A percentile compares a stretch with the other conserved stretches of the same genome.
These are phyloP conservation scores for Neurospora sp. DNA, from an alignment of 2,329 filamentous ascomycete species.

Conservation along the genomic window DNA sequence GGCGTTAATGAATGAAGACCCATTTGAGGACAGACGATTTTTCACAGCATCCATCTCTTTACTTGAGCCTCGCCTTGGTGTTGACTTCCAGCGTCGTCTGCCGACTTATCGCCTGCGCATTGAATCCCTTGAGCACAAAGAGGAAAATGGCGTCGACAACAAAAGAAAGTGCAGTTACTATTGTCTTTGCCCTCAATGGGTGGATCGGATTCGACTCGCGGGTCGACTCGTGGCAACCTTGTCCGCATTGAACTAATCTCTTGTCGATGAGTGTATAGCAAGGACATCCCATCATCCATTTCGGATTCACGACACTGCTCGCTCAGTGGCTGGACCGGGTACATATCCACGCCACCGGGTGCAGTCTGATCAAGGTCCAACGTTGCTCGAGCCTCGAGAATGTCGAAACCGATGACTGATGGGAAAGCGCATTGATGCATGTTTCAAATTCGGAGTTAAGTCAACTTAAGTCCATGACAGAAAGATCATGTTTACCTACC, in stretches of 20 bases:
- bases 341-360: not conserved
- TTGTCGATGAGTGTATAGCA: not conserved
- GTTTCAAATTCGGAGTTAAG: not conserved
- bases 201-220: not conserved
- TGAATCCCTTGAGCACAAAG: not conserved
- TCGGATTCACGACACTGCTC: not conserved
- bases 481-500: too few relatives aligned
- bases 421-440: not conserved
- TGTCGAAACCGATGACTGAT: not conserved
- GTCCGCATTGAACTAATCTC: not conserved
- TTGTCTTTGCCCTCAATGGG: not conserved
- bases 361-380: not conserved
- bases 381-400: not conserved
- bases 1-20: conserved; percentile 1
- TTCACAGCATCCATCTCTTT: not conserved
- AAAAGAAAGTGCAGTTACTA: not conserved
- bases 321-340: not conserved
- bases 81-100: not conserved
- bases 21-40: not conserved
- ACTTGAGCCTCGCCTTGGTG: not conserved
- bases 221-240: not conserved
- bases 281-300: not conserved
- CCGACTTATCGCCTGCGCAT: not conserved
- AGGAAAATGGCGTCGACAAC: not conserved
- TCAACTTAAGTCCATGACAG: too few relatives aligned